Evolutionary conservation across 495 filamentous ascomycete genomes (phyloP), one percentile per base, ranked within the genome.

Genomic region (Viridothelium virens): DNA sequence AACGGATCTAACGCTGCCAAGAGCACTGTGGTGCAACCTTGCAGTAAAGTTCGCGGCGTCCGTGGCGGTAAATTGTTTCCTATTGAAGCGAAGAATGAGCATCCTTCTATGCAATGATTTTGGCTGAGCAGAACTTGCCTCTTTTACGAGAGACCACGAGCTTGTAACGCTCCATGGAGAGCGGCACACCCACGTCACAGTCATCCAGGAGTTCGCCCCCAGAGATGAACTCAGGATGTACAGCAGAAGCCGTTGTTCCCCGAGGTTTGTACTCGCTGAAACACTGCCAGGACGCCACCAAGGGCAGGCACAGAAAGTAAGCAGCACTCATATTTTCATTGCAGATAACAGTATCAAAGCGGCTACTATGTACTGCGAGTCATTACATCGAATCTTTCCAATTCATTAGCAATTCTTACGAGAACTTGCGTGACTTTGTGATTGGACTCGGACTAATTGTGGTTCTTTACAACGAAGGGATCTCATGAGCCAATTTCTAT

Each of bases 191-290:
- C 3, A 53, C 47, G 47, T n/a, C 47, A 25, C 47, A 53, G 61
- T 72, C 38, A 25, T 53, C 56, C 37, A 46, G 44, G 9, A 75
- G 56, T 1, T 46, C 63, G 0, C 72, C 71, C 1, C 25, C 11
- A 62, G 25, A 31, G 63, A 76, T 73, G 25, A 64, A 68, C 12
- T 71, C 74, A 9, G 74, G 72, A 64, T 74, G 69, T 0, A 74
- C 62, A n/a, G 37, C 56, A 1, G 56, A 63, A 14, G 48, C 68
- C 38, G 70, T 67, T 9, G 74, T 64, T 1, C 71, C 69, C 10
- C 56, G 2, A 2, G 47, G 0, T 9, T 67, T 70, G 66, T 74
- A 76, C 1, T 47, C 63, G n/a, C n/a, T n/a, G n/a, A n/a, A n/a
- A n/a, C n/a, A n/a, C n/a, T n/a, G n/a, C n/a, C n/a, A n/a, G n/a